Conservation (phyloP, 148 eudicot genomes). For the Persicaria tinctoria region DNA sequence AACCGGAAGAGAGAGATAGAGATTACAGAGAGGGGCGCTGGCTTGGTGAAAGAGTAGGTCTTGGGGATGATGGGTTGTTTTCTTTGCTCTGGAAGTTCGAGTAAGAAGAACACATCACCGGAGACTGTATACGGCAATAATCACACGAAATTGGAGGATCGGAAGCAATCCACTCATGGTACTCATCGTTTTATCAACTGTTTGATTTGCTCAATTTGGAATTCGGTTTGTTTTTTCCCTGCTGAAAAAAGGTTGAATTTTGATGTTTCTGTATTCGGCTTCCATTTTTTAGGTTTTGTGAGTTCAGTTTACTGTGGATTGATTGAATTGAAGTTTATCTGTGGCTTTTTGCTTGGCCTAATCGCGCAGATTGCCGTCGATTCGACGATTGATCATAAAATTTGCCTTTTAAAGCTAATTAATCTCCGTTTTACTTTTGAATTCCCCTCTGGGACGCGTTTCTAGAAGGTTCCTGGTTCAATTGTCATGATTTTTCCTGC, state of each 20-base stretch:
- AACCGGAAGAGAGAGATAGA: neutral
- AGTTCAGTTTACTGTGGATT: neutral
- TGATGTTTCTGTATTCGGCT: neutral
- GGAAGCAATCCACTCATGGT: slow-evolving; percentile 11
- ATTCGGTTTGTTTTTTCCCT: neutral
- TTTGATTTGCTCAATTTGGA: neutral
- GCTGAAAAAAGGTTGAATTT: neutral
- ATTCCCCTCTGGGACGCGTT: neutral
- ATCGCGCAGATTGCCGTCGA: neutral
- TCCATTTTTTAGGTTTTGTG: neutral
- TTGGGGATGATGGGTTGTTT: slow-evolving; percentile 9
- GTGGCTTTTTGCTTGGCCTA: neutral
- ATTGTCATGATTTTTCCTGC: neutral
- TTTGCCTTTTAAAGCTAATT: neutral
- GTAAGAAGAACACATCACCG: slow-evolving; percentile 6
- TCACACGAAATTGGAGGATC: neutral
- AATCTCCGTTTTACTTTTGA: neutral
- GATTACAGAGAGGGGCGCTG: neutral
- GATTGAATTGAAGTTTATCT: neutral
- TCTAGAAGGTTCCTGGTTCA: neutral
- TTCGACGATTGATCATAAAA: slow-evolving; percentile 5
- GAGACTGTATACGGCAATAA: neutral
- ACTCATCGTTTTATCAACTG: neutral
- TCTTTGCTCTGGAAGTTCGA: slow-evolving; percentile 10
- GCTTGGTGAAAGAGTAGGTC: neutral